These are phyloP conservation scores for Malus hybrid DNA, from an alignment of 331 rosid genomes.

Conservation along the genomic window DNA sequence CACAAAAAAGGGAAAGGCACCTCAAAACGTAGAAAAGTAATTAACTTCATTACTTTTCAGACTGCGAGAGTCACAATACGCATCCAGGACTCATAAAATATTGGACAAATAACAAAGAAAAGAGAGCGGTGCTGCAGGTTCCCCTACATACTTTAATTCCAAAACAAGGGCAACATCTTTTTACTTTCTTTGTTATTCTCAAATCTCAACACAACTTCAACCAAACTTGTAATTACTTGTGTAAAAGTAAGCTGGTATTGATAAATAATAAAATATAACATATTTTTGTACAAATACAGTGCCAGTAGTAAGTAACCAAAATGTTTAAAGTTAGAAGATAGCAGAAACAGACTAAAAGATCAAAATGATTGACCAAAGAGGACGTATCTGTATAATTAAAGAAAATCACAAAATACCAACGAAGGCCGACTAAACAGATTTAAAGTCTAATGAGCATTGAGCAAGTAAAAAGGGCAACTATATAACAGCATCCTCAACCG, in stretches of 20 bases:
- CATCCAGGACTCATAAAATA: not conserved
- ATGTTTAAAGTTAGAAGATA: not conserved
- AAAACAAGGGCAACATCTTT: not conserved
- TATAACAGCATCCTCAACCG: not conserved
- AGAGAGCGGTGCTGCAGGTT: not conserved
- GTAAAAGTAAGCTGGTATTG: not conserved
- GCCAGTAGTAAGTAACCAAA: not conserved
- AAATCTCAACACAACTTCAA: not conserved
- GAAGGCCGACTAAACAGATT: not conserved
- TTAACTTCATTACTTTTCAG: not conserved
- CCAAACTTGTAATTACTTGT: not conserved
- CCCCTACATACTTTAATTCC: not conserved
- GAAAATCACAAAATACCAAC: not conserved
- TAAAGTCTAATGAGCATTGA: not conserved
- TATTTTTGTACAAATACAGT: not conserved
- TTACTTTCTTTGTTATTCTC: not conserved
- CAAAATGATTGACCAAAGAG: not conserved
- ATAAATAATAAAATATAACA: not conserved
- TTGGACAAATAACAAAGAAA: not conserved
- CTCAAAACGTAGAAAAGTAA: conserved; percentile 14
- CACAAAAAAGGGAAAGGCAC: conserved; percentile 9
- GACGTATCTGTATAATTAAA: not conserved
- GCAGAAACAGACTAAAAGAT: not conserved
- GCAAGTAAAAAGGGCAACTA: not conserved
- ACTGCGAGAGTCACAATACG: not conserved